Conservation (phyloP, 441 rosid species). For the Cnidoscolus chayamansa region DNA sequence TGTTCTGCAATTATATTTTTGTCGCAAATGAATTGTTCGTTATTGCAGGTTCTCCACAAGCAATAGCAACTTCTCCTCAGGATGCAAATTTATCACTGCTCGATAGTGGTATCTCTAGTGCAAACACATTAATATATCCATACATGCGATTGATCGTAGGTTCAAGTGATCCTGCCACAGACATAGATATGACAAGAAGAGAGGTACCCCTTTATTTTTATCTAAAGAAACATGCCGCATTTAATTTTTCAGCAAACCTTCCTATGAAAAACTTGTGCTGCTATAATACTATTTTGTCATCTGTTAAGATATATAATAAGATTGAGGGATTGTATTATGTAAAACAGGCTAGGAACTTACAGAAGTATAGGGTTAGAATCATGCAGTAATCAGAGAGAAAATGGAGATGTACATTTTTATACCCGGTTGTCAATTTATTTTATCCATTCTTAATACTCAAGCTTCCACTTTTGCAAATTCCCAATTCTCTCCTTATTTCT, state of each 20-base stretch:
- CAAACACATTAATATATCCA: conserved; percentile 39
- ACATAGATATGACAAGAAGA: conserved; percentile 60
- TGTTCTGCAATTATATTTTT: conserved; percentile 13
- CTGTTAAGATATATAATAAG: no score
- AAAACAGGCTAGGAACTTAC: no score
- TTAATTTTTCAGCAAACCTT: background rate
- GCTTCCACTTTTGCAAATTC: no score
- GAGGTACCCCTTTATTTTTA: conserved; percentile 43
- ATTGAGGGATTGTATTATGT: no score
- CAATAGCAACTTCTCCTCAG: conserved; percentile 21
- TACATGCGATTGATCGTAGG: conserved; percentile 47
- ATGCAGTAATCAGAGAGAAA: no score
- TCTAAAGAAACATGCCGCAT: background rate
- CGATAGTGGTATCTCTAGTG: conserved; percentile 24
- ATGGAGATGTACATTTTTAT: no score
- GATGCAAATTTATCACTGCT: conserved; percentile 24
- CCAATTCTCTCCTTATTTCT: no score
- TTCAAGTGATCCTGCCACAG: conserved; percentile 48
- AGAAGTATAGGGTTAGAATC: no score
- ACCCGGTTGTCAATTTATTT: no score
- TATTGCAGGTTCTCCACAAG: conserved; percentile 44
- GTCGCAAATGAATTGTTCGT: conserved; percentile 3
- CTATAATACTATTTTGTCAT: background rate
- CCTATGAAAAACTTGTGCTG: background rate
- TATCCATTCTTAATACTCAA: no score